Conservation (phyloP, 148 eudicot genomes). For the Persicaria tinctoria region DNA sequence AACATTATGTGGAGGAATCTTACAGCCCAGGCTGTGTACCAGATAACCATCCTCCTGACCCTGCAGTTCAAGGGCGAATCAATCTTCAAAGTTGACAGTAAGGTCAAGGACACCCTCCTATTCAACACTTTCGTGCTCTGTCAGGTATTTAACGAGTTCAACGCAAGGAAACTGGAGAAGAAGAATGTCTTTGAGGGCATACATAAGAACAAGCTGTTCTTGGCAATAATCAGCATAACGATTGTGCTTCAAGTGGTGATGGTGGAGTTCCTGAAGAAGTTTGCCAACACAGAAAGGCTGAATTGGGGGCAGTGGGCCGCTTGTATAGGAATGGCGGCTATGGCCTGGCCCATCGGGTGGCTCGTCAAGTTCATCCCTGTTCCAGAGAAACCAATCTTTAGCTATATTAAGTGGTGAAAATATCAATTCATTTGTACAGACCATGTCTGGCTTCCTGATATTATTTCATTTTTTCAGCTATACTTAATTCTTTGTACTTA, state of each 20-base stretch:
- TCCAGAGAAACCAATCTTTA: constrained; percentile 24
- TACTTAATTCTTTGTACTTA: not conserved
- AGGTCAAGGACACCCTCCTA: constrained; percentile 24
- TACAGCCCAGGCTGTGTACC: constrained; percentile 25
- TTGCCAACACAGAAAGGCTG: constrained; percentile 28
- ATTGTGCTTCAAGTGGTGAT: constrained; percentile 29
- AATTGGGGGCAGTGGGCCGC: constrained; percentile 31
- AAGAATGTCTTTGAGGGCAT: constrained; percentile 33
- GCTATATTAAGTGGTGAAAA: constrained; percentile 19
- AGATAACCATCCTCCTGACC: constrained; percentile 21
- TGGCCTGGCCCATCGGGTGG: constrained; percentile 29
- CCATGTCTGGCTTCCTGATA: not conserved
- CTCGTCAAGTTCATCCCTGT: constrained; percentile 28
- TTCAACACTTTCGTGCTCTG: constrained; percentile 30
- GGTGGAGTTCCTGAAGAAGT: constrained; percentile 34
- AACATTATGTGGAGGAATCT: constrained; percentile 34
- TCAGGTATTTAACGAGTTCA: constrained; percentile 30
- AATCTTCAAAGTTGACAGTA: constrained; percentile 15
- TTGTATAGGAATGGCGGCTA: constrained; percentile 24
- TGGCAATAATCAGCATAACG: constrained; percentile 23
- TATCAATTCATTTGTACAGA: not conserved
- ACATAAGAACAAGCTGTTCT: constrained; percentile 27
- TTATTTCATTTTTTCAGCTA: not conserved
- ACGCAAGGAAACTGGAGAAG: constrained; percentile 30
- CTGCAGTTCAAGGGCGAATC: constrained; percentile 28